phyloP scores from a whole-genome alignment of 352 stramenopile species.

The Phytophthora syringae region DNA sequence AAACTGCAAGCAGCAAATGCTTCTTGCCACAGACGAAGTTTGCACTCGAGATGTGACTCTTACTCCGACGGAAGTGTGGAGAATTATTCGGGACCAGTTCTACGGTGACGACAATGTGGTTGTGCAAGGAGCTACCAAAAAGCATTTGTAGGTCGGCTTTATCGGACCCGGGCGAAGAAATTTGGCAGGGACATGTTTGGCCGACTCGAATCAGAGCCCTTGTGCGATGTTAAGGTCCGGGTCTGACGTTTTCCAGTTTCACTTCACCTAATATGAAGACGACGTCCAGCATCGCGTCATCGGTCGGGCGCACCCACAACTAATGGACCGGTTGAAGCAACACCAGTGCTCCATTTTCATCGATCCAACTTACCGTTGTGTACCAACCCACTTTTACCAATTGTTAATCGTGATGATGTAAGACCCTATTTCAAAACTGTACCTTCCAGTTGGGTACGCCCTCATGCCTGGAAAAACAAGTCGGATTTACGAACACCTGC shows the following conservation, averaged over 20 bases:
- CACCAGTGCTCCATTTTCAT: too few relatives aligned
- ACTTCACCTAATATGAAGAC: too few relatives aligned
- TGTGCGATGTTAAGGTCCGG: too few relatives aligned
- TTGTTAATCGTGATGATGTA: too few relatives aligned
- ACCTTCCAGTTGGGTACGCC: constrained; percentile 6
- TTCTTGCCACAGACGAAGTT: background rate
- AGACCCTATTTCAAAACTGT: constrained; percentile 8
- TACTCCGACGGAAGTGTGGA: background rate
- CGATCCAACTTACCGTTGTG: too few relatives aligned
- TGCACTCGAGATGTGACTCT: too few relatives aligned
- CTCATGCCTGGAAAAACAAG: constrained; percentile 6
- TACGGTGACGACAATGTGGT: background rate
- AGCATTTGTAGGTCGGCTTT: background rate
- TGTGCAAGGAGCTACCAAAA: background rate
- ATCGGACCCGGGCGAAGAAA: background rate
- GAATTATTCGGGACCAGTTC: background rate
- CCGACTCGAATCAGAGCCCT: background rate
- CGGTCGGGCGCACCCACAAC: too few relatives aligned
- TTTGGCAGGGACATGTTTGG: constrained; percentile 7
- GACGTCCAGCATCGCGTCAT: too few relatives aligned
- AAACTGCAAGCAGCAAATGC: background rate
- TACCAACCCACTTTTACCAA: too few relatives aligned
- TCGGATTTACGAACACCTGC: background rate
- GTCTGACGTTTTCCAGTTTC: too few relatives aligned
- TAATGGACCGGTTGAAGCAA: too few relatives aligned